phyloP scores from a whole-genome alignment of 306 rosid species.

The Parietaria judaica region DNA sequence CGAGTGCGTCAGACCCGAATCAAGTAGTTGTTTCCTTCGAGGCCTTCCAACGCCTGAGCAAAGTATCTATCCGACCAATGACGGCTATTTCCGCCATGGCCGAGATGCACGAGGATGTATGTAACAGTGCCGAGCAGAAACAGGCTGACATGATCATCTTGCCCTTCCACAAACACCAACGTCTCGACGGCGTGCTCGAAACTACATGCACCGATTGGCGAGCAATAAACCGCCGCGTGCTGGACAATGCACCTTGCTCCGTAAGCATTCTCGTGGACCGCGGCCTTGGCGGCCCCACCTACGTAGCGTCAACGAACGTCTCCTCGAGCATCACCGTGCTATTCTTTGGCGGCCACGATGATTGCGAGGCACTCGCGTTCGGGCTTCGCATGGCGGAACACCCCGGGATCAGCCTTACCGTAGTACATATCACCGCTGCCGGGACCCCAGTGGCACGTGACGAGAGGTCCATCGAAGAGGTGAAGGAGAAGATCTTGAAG shows the following conservation, averaged over 20 bases:
- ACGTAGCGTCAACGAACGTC: conserved; percentile 44
- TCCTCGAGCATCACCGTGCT: conserved; percentile 31
- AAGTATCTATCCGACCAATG: conserved; percentile 61
- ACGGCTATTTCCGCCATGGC: conserved; percentile 48
- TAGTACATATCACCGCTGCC: conserved; percentile 23
- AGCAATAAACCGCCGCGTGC: conserved; percentile 38
- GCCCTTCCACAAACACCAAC: conserved; percentile 60
- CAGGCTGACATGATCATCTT: conserved; percentile 47
- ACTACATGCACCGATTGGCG: conserved; percentile 35
- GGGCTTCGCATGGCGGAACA: conserved; percentile 60
- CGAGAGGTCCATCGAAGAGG: conserved; percentile 19
- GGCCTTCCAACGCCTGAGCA: conserved; percentile 42
- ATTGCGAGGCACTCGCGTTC: conserved; percentile 57
- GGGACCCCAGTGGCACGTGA: conserved; percentile 3
- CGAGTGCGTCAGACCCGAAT: conserved; percentile 17
- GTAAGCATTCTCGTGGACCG: conserved; percentile 70
- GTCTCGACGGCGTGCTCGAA: conserved; percentile 48
- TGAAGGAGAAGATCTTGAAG: conserved; percentile 19
- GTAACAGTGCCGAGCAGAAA: conserved; percentile 38
- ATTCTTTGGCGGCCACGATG: conserved; percentile 59
- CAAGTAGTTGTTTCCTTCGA: conserved; percentile 55
- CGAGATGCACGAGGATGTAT: conserved; percentile 48
- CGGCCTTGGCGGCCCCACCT: conserved; percentile 57
- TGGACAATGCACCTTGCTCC: conserved; percentile 51
- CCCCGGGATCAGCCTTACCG: conserved; percentile 45